Base-by-base conservation (phyloP, 805 yeast species). In the Candida berthetii region DNA sequence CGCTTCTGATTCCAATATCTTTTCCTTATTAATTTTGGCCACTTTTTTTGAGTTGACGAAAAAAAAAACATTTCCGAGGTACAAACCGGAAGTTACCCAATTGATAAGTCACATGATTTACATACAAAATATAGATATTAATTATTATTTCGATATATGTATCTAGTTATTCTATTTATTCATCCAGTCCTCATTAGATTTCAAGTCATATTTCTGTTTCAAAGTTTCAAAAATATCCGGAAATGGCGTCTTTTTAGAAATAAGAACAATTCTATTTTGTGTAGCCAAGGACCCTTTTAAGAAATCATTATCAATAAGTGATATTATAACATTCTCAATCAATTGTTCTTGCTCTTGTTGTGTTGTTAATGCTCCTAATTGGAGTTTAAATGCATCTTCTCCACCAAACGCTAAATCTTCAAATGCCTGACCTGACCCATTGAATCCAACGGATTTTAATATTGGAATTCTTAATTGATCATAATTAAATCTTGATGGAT, bases 251-350 rank as follows among this genome's bases (percentile, higher is more conserved):
- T 60, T 55, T 40, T 66, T 72, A 24, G 75, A 67, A 9, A 74
- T 53, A 0, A 75, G 62, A 3, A 70, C 61, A 4, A 63, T 58
- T 33, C 68, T 58, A 9, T 64, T 53, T 29, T 68, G 55, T 1
- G 76, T 65, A 29, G 68, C 61, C 0, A 76, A 51, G 43, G 78
- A 78, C 0, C 80, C 84, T 45, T 70, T 74, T 29, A 80, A 49
- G 15, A 77, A 53, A 42, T 72, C 75, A 42, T 74, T 75, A 45
- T 76, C 82, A 33, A 76, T 70, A n/a, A 80, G 49, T 2, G 75
- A 58, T 13, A 74, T 62, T 36, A 78, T 55, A 7, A 78, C 48
- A 40, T 75, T 78, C 44, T 78, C 83, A 77, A 34, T 66, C 62
- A n/a, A 61, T 41, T 3, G 43, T 44, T 50, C 5, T 39, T 31